These are phyloP conservation scores for Pigoraptor vietnamica DNA, from an alignment of 78 protist genomes.

Conservation along the genomic window DNA sequence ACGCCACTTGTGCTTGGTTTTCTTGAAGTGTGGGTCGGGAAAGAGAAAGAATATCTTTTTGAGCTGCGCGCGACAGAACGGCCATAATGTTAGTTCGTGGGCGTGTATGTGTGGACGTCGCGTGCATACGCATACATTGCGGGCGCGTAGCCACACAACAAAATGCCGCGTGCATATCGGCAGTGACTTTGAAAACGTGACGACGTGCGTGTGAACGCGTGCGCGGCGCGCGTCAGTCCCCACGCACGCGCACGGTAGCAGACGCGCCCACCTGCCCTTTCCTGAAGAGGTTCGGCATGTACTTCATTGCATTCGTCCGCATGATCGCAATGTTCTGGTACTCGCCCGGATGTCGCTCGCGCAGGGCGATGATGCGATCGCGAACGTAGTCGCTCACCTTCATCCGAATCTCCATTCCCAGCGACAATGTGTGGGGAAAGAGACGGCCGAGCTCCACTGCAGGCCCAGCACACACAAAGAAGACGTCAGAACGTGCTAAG, in stretches of 20 bases:
- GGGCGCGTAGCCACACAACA: too few species aligned
- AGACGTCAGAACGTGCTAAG: neutral
- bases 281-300: conserved; percentile 74
- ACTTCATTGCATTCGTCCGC: conserved; percentile 86
- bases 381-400: conserved; percentile 67
- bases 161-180: too few species aligned
- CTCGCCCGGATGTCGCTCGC: conserved; percentile 20
- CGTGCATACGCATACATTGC: neutral
- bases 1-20: conserved; percentile 76
- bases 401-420: conserved; percentile 90
- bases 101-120: too few species aligned
- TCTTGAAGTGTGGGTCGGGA: conserved; percentile 96
- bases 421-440: conserved; percentile 55
- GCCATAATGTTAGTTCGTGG: too few species aligned
- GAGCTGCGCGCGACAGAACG: conserved; percentile 70
- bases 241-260: neutral
- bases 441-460: neutral
- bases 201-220: neutral
- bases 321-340: conserved; percentile 74
- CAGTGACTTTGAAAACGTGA: too few species aligned
- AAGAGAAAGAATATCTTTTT: conserved; percentile 82
- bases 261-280: conserved; percentile 70
- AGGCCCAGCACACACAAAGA: too few species aligned
- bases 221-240: neutral
- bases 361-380: conserved; percentile 50